phyloP scores from a whole-genome alignment of 23 red algal species.

The Agarophyton chilense region DNA sequence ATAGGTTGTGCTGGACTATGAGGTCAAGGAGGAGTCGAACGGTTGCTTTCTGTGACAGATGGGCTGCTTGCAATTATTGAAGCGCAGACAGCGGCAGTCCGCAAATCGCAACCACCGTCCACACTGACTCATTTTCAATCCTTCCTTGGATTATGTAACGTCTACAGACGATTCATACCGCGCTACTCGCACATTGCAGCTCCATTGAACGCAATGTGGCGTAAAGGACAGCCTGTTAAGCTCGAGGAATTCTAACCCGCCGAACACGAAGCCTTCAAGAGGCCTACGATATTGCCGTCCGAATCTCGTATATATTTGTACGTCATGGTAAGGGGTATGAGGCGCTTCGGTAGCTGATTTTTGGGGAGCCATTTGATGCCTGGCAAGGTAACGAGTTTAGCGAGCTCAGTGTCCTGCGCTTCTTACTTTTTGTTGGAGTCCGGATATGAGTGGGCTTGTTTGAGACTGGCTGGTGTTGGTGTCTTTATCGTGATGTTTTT shows the following conservation, averaged over 20 bases:
- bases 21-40: background rate
- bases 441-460: background rate
- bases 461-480: background rate
- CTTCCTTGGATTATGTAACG: too few species aligned
- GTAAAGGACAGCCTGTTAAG: too few species aligned
- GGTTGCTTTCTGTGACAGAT: background rate
- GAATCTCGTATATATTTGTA: background rate
- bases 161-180: too few species aligned
- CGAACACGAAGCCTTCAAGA: too few species aligned
- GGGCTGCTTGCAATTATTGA: conserved; percentile 19
- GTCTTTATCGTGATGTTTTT: background rate
- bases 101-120: too few species aligned
- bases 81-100: too few species aligned
- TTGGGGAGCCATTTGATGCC: background rate
- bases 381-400: background rate
- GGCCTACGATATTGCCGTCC: background rate
- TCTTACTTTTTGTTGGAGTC: background rate
- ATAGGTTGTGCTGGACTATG: background rate
- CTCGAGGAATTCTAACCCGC: too few species aligned
- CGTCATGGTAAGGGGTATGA: conserved; percentile 6
- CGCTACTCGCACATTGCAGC: too few species aligned
- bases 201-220: too few species aligned
- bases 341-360: background rate
- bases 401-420: background rate
- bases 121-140: too few species aligned